A percentile compares a stretch with the other conserved stretches of the same genome.
These are phyloP conservation scores for Trametes pubescens DNA, from an alignment of 1,284 basidiomycete genomes.

Conservation along the genomic window DNA sequence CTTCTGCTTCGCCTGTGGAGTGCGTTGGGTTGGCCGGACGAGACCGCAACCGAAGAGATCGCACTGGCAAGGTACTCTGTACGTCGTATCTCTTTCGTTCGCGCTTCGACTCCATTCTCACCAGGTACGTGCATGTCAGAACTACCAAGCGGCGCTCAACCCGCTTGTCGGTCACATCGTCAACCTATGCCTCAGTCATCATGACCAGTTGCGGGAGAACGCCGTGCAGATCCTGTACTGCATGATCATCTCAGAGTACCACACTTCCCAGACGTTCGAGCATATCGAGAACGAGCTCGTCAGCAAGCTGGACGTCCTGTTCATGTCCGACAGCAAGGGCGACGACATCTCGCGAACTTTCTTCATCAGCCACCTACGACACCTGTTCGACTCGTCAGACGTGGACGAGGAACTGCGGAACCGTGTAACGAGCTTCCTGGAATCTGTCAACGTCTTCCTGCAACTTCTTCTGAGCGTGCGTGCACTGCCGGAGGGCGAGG, in stretches of 20 bases:
- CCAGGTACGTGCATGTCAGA: conserved; percentile 51
- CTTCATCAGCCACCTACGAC: conserved; percentile 92
- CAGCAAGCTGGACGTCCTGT: conserved; percentile 90
- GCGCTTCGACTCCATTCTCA: conserved; percentile 3
- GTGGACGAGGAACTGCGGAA: conserved; percentile 83
- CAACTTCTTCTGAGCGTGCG: conserved; percentile 92
- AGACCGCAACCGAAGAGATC: conserved; percentile 49
- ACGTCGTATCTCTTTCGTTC: conserved; percentile 39
- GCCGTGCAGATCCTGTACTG: conserved; percentile 94
- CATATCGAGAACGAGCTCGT: conserved; percentile 95
- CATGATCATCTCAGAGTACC: conserved; percentile 95
- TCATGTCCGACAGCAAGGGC: conserved; percentile 90
- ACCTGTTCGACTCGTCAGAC: conserved; percentile 84
- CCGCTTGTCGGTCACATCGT: conserved; percentile 92
- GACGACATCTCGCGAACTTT: conserved; percentile 92
- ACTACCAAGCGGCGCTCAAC: conserved; percentile 85
- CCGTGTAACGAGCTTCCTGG: conserved; percentile 84
- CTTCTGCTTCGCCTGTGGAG: conserved; percentile 89
- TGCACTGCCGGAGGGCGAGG: conserved; percentile 94
- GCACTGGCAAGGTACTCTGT: conserved; percentile 69
- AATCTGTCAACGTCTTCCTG: conserved; percentile 93
- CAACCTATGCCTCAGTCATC: conserved; percentile 93
- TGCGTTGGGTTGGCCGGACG: conserved; percentile 82
- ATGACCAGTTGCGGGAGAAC: conserved; percentile 90
- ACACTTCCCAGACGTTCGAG: conserved; percentile 82